Percentiles rank a stretch among this genome's conserved stretches.
These are phyloP conservation scores for Cytospora piceae DNA, from an alignment of 2,329 filamentous ascomycete genomes.

Conservation along the genomic window DNA sequence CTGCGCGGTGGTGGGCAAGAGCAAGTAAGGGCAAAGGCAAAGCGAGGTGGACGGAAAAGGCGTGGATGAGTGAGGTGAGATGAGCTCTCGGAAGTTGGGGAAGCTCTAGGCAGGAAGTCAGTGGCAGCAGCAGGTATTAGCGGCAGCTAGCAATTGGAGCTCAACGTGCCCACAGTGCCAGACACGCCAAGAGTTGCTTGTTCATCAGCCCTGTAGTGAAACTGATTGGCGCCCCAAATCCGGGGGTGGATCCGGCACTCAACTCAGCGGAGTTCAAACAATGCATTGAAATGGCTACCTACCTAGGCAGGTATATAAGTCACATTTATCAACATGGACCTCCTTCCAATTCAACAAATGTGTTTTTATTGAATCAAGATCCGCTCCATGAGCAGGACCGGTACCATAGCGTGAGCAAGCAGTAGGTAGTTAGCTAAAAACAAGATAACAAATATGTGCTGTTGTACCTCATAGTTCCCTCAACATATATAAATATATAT, in stretches of 20 bases:
- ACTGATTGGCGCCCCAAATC: not conserved
- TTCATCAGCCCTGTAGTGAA: not conserved
- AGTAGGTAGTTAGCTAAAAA: not conserved
- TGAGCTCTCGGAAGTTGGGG: not conserved
- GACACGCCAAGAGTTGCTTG: not conserved
- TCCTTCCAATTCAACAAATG: not conserved
- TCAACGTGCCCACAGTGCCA: not conserved
- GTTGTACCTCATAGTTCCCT: slow-evolving; percentile 3
- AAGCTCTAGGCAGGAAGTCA: not conserved
- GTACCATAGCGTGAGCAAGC: not conserved
- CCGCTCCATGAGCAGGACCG: slow-evolving; percentile 8
- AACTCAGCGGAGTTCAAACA: not conserved
- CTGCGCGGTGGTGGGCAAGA: not conserved
- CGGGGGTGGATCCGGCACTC: not conserved
- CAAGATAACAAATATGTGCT: slow-evolving; percentile 2
- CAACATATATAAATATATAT: slow-evolving; percentile 17
- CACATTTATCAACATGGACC: not conserved
- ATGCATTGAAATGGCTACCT: not conserved
- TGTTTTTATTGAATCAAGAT: slow-evolving; percentile 5
- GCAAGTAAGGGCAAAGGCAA: not conserved
- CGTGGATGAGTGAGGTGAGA: not conserved
- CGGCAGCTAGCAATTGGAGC: not conserved
- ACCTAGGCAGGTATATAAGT: not conserved
- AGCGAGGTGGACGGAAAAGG: not conserved
- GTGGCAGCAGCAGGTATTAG: not conserved